phyloP scores from a whole-genome alignment of 2,329 filamentous ascomycete genomes.

The Verticillium longisporum region DNA sequence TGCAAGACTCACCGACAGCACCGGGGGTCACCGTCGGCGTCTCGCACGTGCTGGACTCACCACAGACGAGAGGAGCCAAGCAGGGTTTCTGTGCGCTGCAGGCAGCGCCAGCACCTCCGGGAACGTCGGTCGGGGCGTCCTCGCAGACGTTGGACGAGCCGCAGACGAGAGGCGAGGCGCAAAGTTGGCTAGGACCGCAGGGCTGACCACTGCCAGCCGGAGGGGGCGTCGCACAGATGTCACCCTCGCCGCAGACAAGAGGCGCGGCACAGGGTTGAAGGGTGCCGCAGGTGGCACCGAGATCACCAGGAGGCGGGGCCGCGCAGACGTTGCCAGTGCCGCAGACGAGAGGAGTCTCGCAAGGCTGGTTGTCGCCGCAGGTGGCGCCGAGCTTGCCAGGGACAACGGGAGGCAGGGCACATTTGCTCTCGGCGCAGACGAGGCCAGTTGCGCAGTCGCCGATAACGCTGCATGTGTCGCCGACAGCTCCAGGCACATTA shows the following conservation, averaged over 20 bases:
- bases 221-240: not conserved
- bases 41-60: not conserved
- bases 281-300: not conserved
- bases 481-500: not conserved
- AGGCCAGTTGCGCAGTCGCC: not conserved
- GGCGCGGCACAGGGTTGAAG: not conserved
- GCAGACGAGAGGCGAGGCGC: not conserved
- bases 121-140: not conserved
- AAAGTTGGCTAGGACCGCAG: not conserved
- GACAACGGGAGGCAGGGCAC: not conserved
- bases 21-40: not conserved
- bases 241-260: not conserved
- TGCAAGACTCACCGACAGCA: not conserved
- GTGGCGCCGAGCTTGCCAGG: not conserved
- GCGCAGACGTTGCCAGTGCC: not conserved
- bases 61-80: not conserved
- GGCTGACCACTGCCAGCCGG: not conserved
- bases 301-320: not conserved
- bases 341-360: not conserved
- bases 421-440: not conserved
- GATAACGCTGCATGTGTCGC: not conserved
- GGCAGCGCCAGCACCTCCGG: not conserved
- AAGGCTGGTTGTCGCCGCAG: not conserved
- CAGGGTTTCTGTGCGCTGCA: not conserved
- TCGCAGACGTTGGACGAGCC: not conserved